Evolutionary conservation across 805 yeast species (phyloP).

Genomic region (Metschnikowia colocasiae): DNA sequence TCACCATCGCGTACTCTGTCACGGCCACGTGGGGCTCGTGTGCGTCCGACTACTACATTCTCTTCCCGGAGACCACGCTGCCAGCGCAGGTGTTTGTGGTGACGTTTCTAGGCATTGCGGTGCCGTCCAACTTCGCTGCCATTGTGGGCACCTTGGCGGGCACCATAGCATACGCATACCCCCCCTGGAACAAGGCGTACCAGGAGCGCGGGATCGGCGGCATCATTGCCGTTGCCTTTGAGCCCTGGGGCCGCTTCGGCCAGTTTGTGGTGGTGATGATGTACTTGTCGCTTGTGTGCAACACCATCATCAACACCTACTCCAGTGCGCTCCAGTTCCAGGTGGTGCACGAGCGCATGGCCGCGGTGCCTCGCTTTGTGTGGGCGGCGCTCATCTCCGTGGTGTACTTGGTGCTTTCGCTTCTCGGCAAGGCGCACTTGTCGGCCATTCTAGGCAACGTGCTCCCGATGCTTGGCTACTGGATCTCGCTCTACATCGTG

Average conservation of each 20-base stretch:
- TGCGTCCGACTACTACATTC: constrained; percentile 33
- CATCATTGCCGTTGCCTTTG: constrained; percentile 26
- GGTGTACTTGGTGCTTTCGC: constrained; percentile 13
- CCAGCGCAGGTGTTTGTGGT: constrained; percentile 24
- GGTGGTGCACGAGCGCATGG: constrained; percentile 25
- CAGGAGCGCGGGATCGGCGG: constrained; percentile 32
- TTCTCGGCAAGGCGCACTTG: constrained; percentile 13
- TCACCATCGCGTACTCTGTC: constrained; percentile 34
- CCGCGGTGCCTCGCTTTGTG: constrained; percentile 14
- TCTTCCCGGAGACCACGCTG: constrained; percentile 30
- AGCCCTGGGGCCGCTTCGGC: constrained; percentile 37
- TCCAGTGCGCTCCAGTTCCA: constrained; percentile 35
- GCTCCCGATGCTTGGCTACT: constrained; percentile 18
- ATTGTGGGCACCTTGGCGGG: constrained; percentile 30
- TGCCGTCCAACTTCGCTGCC: constrained; percentile 35
- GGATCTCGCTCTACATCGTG: constrained; percentile 17
- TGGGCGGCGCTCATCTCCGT: constrained; percentile 14
- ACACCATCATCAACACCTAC: constrained; percentile 36
- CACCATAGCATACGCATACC: constrained; percentile 28
- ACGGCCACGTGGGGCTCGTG: constrained; percentile 37
- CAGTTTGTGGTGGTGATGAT: constrained; percentile 30
- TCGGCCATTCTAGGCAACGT: constrained; percentile 14
- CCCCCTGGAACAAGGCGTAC: constrained; percentile 33
- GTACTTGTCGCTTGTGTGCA: constrained; percentile 32
- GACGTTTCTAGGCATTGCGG: constrained; percentile 26